Evolutionary conservation across 441 rosid species (phyloP), one percentile per base, ranked within the genome.

Genomic region (Corymbia calophylla): DNA sequence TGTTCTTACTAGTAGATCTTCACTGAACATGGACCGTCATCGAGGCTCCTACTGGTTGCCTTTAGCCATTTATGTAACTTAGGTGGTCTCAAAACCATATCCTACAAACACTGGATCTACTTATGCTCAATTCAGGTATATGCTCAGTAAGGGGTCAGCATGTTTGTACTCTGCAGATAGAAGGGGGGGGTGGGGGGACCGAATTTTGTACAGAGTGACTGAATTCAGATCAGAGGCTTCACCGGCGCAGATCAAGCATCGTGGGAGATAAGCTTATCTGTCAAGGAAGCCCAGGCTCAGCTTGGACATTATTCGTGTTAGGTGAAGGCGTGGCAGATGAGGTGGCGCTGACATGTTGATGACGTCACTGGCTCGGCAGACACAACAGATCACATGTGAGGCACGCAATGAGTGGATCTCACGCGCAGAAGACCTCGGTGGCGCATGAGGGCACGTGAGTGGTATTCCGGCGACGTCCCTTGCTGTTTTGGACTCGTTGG

Each of bases 101-200:
- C 14, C 64, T 89, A 89, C 27, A 49, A 49, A 60, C 29, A 62
- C 84, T 32, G 87, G 88, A 44, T 84, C 84, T 11, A 29, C 87
- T 48, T 89, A 84, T 62, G 60, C 18, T 89, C 90, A 15, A 86
- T 89, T 85, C 88, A 89, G 84, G 87, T 84, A 25, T n/a, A n/a
- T n/a, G n/a, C n/a, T n/a, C n/a, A n/a, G n/a, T n/a, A n/a, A n/a
- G n/a, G n/a, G n/a, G n/a, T n/a, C n/a, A 66, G 32, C 77, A 66
- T n/a, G 77, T 66, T 7, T 66, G 23, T 66, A 66, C 39, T 8
- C 77, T 31, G 77, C 39, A n/a, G 29, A 66, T 66, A 21, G 23
- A 16, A n/a, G n/a, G n/a, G n/a, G n/a, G n/a, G n/a, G n/a, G 39
- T 2, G 21, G 21, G 39, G 16, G 29, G 29, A 66, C 77, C 23